Conservation (phyloP, 306 rosid species). For the Acacia acuminata region DNA sequence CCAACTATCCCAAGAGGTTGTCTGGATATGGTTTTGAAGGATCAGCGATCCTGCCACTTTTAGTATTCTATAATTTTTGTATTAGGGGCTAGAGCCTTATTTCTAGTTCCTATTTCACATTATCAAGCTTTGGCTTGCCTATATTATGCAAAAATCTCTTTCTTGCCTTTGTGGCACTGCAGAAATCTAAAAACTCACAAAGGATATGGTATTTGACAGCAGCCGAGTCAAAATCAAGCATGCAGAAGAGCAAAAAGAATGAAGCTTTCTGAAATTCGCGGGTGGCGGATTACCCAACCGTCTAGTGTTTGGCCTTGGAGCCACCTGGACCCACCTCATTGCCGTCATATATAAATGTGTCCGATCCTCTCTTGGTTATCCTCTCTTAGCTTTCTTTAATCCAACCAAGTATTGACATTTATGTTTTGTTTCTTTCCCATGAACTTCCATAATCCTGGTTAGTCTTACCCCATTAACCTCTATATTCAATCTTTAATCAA, state of each 20-base stretch:
- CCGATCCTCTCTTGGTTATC: not conserved
- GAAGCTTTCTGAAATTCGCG: not conserved
- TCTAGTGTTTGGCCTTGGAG: not conserved
- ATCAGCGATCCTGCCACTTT: too few species aligned
- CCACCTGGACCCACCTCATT: not conserved
- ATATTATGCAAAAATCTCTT: too few species aligned
- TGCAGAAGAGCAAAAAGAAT: not conserved
- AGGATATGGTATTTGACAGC: not conserved
- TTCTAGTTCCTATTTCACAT: too few species aligned
- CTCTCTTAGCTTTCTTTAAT: not conserved
- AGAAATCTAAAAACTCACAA: not conserved
- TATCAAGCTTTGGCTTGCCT: too few species aligned
- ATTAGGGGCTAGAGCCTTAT: too few species aligned
- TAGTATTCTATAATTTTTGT: too few species aligned
- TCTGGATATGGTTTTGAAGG: too few species aligned
- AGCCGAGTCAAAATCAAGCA: not conserved
- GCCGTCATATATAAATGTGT: conserved; percentile 19
- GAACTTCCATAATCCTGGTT: not conserved
- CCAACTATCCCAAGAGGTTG: too few species aligned
- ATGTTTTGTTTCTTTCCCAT: not conserved
- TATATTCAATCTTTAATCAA: not conserved
- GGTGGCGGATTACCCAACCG: not conserved
- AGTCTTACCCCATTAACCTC: not conserved
- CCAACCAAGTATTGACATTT: not conserved
- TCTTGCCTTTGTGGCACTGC: not conserved